These are phyloP conservation scores for Blastocystis sp. DNA, from an alignment of 352 stramenopile genomes.

Conservation along the genomic window DNA sequence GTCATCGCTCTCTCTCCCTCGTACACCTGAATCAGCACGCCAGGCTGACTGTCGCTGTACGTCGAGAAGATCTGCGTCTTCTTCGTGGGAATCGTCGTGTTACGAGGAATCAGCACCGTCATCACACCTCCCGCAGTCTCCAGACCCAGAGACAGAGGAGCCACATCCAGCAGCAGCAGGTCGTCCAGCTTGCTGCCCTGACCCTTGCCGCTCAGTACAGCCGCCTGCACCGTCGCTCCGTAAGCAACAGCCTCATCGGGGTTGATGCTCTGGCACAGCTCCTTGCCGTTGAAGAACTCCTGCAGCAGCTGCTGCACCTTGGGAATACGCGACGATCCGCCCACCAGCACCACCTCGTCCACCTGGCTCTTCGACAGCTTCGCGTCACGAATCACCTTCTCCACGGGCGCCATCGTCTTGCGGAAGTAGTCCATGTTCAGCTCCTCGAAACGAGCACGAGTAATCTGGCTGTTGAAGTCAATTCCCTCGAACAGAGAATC, in stretches of 20 bases:
- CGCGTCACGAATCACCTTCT: neutral
- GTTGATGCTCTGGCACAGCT: slow-evolving; percentile 68
- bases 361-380: neutral
- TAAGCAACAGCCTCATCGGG: slow-evolving; percentile 95
- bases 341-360: neutral
- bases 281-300: slow-evolving; percentile 80
- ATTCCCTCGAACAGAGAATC: slow-evolving; percentile 31
- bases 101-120: slow-evolving; percentile 95
- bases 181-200: slow-evolving; percentile 71
- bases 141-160: slow-evolving; percentile 91
- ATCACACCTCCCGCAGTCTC: slow-evolving; percentile 93
- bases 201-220: neutral
- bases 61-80: slow-evolving; percentile 97
- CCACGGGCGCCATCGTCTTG: neutral
- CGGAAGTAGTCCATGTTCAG: neutral
- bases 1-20: slow-evolving; percentile 77
- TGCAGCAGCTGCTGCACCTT: slow-evolving; percentile 88
- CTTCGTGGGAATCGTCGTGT: slow-evolving; percentile 92
- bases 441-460: neutral
- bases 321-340: slow-evolving; percentile 83
- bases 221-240: slow-evolving; percentile 68
- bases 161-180: slow-evolving; percentile 73
- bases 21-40: slow-evolving; percentile 82
- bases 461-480: slow-evolving; percentile 57
- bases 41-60: slow-evolving; percentile 92